Conservation (phyloP, 2,329 filamentous ascomycete genomes). For the Colletotrichum sp. region DNA sequence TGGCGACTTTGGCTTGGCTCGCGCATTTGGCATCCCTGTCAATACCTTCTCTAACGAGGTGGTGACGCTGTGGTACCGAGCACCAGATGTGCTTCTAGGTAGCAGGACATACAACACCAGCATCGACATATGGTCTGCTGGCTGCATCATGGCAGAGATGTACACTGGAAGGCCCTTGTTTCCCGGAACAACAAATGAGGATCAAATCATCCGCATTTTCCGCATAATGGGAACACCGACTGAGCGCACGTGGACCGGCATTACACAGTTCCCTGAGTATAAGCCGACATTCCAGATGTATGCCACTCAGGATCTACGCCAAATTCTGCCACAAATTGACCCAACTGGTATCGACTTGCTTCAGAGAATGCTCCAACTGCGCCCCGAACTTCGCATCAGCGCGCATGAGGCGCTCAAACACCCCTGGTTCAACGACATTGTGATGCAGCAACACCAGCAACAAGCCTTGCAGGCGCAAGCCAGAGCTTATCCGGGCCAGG, state of each 20-base stretch:
- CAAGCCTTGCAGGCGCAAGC: conserved; percentile 48
- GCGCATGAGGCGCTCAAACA: conserved; percentile 87
- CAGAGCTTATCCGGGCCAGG: conserved; percentile 43
- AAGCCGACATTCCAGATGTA: conserved; percentile 95
- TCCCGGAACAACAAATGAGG: conserved; percentile 97
- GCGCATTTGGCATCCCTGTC: conserved; percentile 95
- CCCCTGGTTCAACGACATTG: conserved; percentile 86
- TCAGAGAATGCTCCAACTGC: conserved; percentile 87
- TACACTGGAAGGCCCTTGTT: conserved; percentile 95
- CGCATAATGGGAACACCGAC: conserved; percentile 97
- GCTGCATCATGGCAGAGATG: conserved; percentile 99
- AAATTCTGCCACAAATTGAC: conserved; percentile 91
- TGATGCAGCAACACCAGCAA: conserved; percentile 59
- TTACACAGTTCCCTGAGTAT: conserved; percentile 96
- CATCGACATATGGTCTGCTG: conserved; percentile 99
- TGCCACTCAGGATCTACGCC: conserved; percentile 85
- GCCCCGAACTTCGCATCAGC: conserved; percentile 89
- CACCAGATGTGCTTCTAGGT: conserved; percentile 92
- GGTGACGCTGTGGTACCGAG: conserved; percentile 96
- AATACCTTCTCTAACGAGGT: conserved; percentile 99
- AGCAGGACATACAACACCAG: conserved; percentile 98
- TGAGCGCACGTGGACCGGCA: conserved; percentile 93
- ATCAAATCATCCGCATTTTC: conserved; percentile 97
- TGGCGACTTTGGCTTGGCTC: conserved; percentile 91
- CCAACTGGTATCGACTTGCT: conserved; percentile 85